Evolutionary conservation across 805 yeast species (phyloP), one percentile per base, ranked within the genome.

Genomic region (Hanseniaspora nectarophila): DNA sequence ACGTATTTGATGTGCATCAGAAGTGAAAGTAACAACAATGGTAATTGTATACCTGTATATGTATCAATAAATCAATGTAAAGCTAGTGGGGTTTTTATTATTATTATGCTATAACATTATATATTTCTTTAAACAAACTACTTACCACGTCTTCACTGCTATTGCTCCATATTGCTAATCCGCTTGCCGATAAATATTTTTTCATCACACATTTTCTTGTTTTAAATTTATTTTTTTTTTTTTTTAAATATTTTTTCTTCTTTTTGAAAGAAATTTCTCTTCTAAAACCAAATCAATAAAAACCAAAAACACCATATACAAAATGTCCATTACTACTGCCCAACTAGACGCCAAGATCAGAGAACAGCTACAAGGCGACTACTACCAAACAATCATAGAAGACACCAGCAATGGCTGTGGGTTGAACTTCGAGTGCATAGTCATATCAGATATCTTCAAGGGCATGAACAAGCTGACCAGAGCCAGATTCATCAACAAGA

Each of bases 351-450:
- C 52, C 34, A 65, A 61, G 54, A 56, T 66, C 8, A 53, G 58
- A 39, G 48, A 54, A 3, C 43, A 54, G n/a, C 56, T 66, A 8
- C 61, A 65, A 18, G 59, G 61, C 29, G 29, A 35, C 10, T 57
- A 63, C 18, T 59, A 63, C 38, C 65, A 67, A 33, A 61, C 61
- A 16, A 60, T 66, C n/a, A 67, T 67, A 16, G 62, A 66, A 6
- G 72, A 69, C 54, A 69, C 72, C 58, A 71, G 81, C 42, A 95
- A 95, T 15, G 99, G 99, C 1, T 92, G 99, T 68, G 99, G 99
- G 5, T 96, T 90, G 66, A 95, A 97, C 2, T 90, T 89, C 67
- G 95, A 94, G 35, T 95, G 88, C 32, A 76, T 85, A 6, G 89
- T 94, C 26, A 95, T 92, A 9, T 67, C 81, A 5, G 73, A 78